Evolutionary conservation across 2,329 filamentous ascomycete species (phyloP), one percentile per base, ranked within the genome.

Genomic region (Verticillium nubilum): DNA sequence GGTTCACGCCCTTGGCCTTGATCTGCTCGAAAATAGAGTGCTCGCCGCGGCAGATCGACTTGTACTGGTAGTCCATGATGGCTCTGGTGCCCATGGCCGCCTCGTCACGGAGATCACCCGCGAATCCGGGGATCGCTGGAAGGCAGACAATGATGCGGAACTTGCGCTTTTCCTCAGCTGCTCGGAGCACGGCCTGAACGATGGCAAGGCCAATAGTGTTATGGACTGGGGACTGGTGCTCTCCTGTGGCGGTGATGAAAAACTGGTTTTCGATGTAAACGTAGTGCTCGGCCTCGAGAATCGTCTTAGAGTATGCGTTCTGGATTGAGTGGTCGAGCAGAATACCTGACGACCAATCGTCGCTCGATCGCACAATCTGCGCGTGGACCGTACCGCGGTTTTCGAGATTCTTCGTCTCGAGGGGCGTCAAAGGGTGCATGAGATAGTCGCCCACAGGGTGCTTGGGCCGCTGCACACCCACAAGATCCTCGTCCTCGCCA

Each of bases 201-300:
- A 99, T 97, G 2, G 95, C 88, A 7, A 82, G 81, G 13, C 95
- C 95, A 58, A 99, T 90, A 19, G 86, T 89, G 70, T 99, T 99
- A 73, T 92, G 87, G 26, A 98, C 86, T 0, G 94, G 94, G 1
- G 81, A 77, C 71, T 97, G 93, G 35, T 97, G 75, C n/a, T 95
- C 88, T 9, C 92, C 92, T 0, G 94, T 98, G 0, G 95, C 91
- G 1, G 92, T 96, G 70, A 96, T 97, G 80, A 98, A 99, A 78
- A 98, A 98, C 69, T 99, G 95, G 68, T 98, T 98, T 73, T 99
- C 95, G 62, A 99, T 97, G 76, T 98, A 99, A 26, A 99, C 89
- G 66, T 86, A 97, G 71, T 98, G 94, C 74, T 97, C 79, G 0
- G 94, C 94, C 57, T 91, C 91, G 56, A 88, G 81, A 67, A 98